Conservation (phyloP, 768 basidiomycete genomes). For the Suillus tomentosus region DNA sequence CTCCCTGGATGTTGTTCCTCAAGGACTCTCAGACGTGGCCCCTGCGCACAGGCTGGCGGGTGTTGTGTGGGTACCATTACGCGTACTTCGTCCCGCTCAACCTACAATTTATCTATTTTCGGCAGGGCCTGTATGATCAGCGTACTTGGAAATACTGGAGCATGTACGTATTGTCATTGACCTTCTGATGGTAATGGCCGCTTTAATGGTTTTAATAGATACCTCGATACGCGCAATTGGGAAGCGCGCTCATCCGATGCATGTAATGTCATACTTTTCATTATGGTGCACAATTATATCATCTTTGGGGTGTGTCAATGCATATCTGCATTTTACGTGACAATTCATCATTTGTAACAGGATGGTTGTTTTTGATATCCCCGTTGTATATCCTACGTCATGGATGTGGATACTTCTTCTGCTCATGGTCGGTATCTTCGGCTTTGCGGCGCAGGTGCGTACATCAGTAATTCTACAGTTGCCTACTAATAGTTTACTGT, state of each 20-base stretch:
- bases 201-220: conserved; percentile 32
- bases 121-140: conserved; percentile 50
- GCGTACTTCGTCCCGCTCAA: background rate
- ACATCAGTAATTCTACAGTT: background rate
- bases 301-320: background rate
- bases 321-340: background rate
- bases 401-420: conserved; percentile 21
- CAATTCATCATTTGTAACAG: conserved; percentile 9
- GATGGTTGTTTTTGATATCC: conserved; percentile 13
- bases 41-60: conserved; percentile 52
- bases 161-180: conserved; percentile 50
- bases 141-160: conserved; percentile 65
- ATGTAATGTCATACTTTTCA: conserved; percentile 70
- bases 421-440: conserved; percentile 18
- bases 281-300: conserved; percentile 45
- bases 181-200: background rate
- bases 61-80: conserved; percentile 44
- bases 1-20: conserved; percentile 13
- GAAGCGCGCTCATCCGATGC: conserved; percentile 72
- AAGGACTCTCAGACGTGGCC: conserved; percentile 20
- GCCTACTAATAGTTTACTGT: background rate
- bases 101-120: conserved; percentile 3
- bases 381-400: conserved; percentile 20
- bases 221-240: conserved; percentile 69
- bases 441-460: conserved; percentile 22